A percentile compares a stretch with the other conserved stretches of the same genome.
Conservation (phyloP, 2,329 filamentous ascomycete genomes). For the Aschersonia sp. region DNA sequence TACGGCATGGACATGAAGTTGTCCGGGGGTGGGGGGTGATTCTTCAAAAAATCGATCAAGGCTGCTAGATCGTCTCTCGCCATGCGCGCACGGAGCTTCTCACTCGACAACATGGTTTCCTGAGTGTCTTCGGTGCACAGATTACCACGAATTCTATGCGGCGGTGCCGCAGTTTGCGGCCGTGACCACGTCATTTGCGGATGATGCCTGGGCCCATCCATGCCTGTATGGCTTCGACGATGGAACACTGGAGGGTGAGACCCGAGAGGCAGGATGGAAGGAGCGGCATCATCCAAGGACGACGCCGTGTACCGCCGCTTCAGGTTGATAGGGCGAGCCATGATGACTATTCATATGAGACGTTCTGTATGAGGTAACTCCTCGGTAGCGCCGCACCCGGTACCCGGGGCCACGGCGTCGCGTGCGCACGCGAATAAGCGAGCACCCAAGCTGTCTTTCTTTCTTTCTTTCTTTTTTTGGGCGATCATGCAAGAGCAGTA, state of each 20-base stretch:
- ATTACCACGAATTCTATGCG: background rate
- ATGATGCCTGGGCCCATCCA: background rate
- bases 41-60: constrained; percentile 34
- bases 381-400: background rate
- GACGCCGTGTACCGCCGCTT: background rate
- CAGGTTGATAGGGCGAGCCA: background rate
- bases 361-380: background rate
- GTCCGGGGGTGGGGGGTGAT: constrained; percentile 29
- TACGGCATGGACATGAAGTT: constrained; percentile 35
- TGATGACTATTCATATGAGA: background rate
- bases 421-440: background rate
- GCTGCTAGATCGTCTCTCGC: constrained; percentile 15
- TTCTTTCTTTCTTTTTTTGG: background rate
- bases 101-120: background rate
- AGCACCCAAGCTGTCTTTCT: background rate
- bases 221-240: constrained; percentile 3
- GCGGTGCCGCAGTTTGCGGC: background rate
- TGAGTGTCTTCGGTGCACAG: constrained; percentile 2
- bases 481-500: background rate
- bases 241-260: constrained; percentile 2
- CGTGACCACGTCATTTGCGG: background rate
- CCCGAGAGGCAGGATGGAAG: constrained; percentile 1
- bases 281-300: constrained; percentile 1
- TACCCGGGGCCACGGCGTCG: background rate
- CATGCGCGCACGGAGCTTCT: constrained; percentile 6